Evolutionary conservation across 129 eudicot species (phyloP), one percentile per base, ranked within the genome.

Genomic region (Logfia minima): DNA sequence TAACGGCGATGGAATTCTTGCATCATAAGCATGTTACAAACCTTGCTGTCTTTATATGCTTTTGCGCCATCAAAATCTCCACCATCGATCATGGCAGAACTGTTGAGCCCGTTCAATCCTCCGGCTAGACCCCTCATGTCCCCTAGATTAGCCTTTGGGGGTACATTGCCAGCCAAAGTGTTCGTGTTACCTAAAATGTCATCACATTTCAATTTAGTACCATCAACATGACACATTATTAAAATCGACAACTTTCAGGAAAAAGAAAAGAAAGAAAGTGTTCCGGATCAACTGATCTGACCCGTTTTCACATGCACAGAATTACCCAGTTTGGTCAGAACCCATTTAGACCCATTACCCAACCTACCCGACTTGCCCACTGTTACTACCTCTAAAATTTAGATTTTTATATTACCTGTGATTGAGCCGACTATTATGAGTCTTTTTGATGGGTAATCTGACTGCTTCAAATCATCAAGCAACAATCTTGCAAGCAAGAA

Each of bases 11-110:
- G 98, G 80, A 93, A 90, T 77, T 93, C 98, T 83, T 93, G 98
- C 97, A 91, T 91, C 39, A 89, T 88, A 21, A 91, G 95, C 97
- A 91, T 91, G 85, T 91, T 91, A 82, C 97, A 91, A 5, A 91
- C 97, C 71, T 91, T 91, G 85, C 97, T 91, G 77, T 91, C 97
- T 79, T 91, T 91, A 84, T 91, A 91, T n/a, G 97, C 97, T 68
- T 91, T 91, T 18, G 97, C 97, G 24, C 97, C 97, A 48, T 91
- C 97, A 13, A 86, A 91, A 17, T 87, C 85, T 35, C 87, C 95
- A 31, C 97, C 95, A 31, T 93, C 98, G 7, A 93, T 87, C 98
- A 93, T 93, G 80, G 98, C 83, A 0, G 98, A 93, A 83, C 87
- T 88, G 81, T 90, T 90, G 59, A 90, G 76, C 37, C 95, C 96